Conservation (phyloP, 495 filamentous ascomycete species). For the Penicillium parvum region DNA sequence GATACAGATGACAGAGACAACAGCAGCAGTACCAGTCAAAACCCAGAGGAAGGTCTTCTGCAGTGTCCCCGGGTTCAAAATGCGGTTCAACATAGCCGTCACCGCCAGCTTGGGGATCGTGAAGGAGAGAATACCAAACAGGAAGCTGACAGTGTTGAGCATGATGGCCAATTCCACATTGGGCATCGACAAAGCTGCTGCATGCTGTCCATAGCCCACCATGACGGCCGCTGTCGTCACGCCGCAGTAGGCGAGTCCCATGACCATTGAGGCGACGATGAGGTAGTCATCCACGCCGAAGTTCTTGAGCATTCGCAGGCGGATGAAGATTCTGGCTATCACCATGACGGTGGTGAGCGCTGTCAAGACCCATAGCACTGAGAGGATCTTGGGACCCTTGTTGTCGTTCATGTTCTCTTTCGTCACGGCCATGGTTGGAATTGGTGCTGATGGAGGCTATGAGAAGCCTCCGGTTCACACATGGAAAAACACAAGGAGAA, state of each 20-base stretch:
- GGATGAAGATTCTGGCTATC: constrained; percentile 44
- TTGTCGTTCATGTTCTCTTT: constrained; percentile 16
- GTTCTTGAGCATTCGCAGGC: constrained; percentile 37
- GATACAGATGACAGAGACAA: constrained; percentile 19
- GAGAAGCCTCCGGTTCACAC: no score
- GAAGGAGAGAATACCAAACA: constrained; percentile 26
- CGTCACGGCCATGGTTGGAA: constrained; percentile 5
- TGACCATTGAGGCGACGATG: constrained; percentile 42
- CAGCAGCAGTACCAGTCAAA: constrained; percentile 8
- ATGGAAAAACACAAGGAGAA: no score
- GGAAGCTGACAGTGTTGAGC: constrained; percentile 19
- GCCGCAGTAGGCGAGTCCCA: constrained; percentile 19
- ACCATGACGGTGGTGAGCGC: constrained; percentile 30
- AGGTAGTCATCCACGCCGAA: constrained; percentile 50
- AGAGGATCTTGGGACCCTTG: constrained; percentile 40
- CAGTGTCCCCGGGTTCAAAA: constrained; percentile 19
- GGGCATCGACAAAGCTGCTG: not conserved
- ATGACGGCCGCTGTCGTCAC: constrained; percentile 16
- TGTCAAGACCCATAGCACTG: constrained; percentile 37
- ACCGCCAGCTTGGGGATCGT: constrained; percentile 29
- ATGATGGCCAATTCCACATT: constrained; percentile 19
- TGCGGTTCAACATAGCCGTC: constrained; percentile 23
- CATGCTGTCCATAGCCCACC: constrained; percentile 20
- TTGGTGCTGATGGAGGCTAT: not conserved
- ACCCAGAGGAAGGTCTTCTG: constrained; percentile 20